phyloP scores from a whole-genome alignment of 2,329 filamentous ascomycete species.

The Pezicula carpinea region DNA sequence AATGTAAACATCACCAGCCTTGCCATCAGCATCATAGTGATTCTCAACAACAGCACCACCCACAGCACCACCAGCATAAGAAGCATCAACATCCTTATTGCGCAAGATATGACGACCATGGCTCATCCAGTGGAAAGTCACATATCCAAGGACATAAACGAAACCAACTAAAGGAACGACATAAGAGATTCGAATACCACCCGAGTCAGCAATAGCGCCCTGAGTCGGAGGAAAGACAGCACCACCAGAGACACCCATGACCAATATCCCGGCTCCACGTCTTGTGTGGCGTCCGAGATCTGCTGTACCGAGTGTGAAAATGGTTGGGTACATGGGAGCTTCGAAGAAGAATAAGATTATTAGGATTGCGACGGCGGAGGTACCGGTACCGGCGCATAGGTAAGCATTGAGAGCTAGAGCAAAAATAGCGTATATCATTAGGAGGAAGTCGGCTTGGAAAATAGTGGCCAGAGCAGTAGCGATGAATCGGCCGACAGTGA shows the following conservation, averaged over 20 bases:
- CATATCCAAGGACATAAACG: constrained; percentile 31
- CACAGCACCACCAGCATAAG: constrained; percentile 18
- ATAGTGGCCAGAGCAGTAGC: constrained; percentile 45
- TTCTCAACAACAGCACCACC: constrained; percentile 17
- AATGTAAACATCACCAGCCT: constrained; percentile 9
- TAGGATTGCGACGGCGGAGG: constrained; percentile 54
- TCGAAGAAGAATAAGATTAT: constrained; percentile 74
- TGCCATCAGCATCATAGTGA: constrained; percentile 14
- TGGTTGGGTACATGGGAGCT: constrained; percentile 76
- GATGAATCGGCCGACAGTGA: constrained; percentile 67
- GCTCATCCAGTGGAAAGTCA: constrained; percentile 28
- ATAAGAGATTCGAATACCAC: constrained; percentile 36
- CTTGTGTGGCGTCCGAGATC: constrained; percentile 74
- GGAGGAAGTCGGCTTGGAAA: constrained; percentile 36
- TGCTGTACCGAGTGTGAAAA: constrained; percentile 72
- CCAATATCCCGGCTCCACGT: constrained; percentile 67
- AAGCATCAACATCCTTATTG: constrained; percentile 26
- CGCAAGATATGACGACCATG: constrained; percentile 28
- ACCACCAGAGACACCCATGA: constrained; percentile 68
- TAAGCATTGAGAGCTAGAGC: constrained; percentile 38
- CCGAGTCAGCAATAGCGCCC: constrained; percentile 58
- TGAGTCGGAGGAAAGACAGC: constrained; percentile 70
- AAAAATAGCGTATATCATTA: constrained; percentile 64
- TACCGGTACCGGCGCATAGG: constrained; percentile 25
- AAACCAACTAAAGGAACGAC: constrained; percentile 39